Base-by-base conservation (phyloP, 306 rosid species). In the Cicer pinnatifidum region DNA sequence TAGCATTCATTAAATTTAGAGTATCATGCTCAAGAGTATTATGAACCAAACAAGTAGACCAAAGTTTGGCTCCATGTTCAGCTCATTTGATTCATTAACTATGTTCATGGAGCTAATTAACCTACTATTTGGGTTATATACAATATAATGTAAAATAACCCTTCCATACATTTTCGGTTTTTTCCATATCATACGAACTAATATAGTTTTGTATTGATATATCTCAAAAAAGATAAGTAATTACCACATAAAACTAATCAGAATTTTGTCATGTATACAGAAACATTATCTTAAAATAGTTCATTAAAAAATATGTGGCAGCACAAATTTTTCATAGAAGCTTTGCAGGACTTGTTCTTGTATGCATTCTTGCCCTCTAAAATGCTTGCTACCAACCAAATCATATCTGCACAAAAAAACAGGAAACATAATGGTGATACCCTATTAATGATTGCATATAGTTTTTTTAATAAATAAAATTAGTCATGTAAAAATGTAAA, bases 301-400 rank as follows among this genome's bases (percentile, higher is more conserved):
- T 52, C 23, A 17, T 8, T 13, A 7, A 58, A 23, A 35, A 9
- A 51, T 10, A 51, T 6, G 8, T 20, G 61, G 40, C 46, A 75
- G 76, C 68, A 51, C 23, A 23, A 7, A 40, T 20, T 51, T 59
- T 78, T 56, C 45, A 9, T 54, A 35, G 28, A n/a, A 23, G 50
- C 73, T 54, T 43, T 28, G 53, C 19, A 64, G 15, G 20, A 38
- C 51, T 64, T 11, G 9, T 64, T 59, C 61, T 72, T 52, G 78
- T 65, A 54, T 65, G 9, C 37, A 63, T 54, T 15, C 46, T 17
- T 45, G 38, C 28, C 39, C 45, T 57, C 40, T 52, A 35, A 44
- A 79, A 54, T 6, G 51, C 60, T 68, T 60, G 38, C 15, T 65
- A 37, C 47, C 62, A 39, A n/a, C 73, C 68, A 80, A 59, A 60